Percentiles rank a stretch among this genome's conserved stretches.
These are phyloP conservation scores for Phyllosticta paracitricarpa DNA, from an alignment of 2,329 filamentous ascomycete species.

Conservation along the genomic window DNA sequence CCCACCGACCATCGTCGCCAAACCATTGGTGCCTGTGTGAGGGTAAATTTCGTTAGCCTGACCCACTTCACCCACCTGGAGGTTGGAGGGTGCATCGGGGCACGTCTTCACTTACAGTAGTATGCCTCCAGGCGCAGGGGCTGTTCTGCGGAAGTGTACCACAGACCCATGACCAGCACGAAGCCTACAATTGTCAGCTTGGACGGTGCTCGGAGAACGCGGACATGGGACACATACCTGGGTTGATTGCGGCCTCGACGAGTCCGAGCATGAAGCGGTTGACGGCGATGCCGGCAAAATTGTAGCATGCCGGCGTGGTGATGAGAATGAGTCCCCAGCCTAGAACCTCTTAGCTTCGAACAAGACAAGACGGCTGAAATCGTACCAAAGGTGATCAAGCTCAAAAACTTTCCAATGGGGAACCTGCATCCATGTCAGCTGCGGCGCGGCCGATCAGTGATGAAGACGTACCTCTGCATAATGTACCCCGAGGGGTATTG, in stretches of 20 bases:
- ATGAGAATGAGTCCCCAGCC: slow-evolving; percentile 33
- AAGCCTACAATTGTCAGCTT: neutral
- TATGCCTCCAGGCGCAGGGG: slow-evolving; percentile 45
- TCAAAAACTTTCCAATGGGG: slow-evolving; percentile 37
- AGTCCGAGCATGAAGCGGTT: slow-evolving; percentile 29
- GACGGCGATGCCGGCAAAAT: slow-evolving; percentile 29
- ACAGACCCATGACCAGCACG: slow-evolving; percentile 27
- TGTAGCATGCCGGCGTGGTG: slow-evolving; percentile 31
- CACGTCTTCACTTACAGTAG: slow-evolving; percentile 33
- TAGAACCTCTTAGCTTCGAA: neutral
- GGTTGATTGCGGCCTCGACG: slow-evolving; percentile 27
- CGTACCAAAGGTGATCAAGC: slow-evolving; percentile 28
- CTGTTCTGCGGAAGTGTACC: slow-evolving; percentile 37
- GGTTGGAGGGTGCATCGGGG: neutral
- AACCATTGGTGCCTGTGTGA: slow-evolving; percentile 25
- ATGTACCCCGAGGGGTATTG: slow-evolving; percentile 37
- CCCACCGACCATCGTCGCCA: slow-evolving; percentile 53
- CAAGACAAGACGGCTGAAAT: neutral
- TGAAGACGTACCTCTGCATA: slow-evolving; percentile 26
- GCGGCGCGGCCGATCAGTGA: neutral
- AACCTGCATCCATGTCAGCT: slow-evolving; percentile 14
- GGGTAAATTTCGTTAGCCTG: neutral
- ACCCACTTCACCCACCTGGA: neutral
- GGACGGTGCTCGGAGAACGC: neutral
- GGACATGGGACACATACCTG: slow-evolving; percentile 13